Base-by-base conservation (phyloP, 2,329 filamentous ascomycete genomes). In the Cladosporium colombiae region DNA sequence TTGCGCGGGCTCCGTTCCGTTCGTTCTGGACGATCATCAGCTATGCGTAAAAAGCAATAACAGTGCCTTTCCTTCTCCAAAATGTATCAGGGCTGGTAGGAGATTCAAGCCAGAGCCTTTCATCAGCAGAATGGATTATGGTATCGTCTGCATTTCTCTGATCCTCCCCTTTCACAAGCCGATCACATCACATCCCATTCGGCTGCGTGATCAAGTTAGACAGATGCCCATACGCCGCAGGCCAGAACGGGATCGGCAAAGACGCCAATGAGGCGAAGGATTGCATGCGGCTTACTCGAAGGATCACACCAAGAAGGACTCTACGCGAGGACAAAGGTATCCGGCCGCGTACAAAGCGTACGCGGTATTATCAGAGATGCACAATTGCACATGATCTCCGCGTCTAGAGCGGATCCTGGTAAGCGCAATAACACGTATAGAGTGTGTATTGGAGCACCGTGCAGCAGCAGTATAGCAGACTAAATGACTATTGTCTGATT, bases 201-300 rank as follows among this genome's bases (percentile, higher is more conserved):
- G n/a, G 40, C n/a, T 46, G 40, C 40, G 21, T 11, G 10, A 13
- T 21, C n/a, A 46, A 21, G 3, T 21, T 13, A 4, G 40, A 46
- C 10, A 46, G 40, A 46, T 62, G 18, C 8, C 27, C n/a, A 2
- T 35, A 52, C 27, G 49, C 27, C 14, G 44, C 59, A 23, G 59
- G 35, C 56, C 13, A 59, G 56, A 59, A 27, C 59, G 18, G 14
- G 40, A 29, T 29, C 40, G 59, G 59, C 59, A 62, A 25, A 37
- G 44, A 46, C 23, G 49, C 13, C 29, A 62, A 35, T n/a, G 27
- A 11, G 5, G 44, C 44, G 31, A 53, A 62, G 59, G 31, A 52
- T 53, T 62, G 50, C 59, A 62, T 62, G 50, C 44, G 44, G 49
- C 58, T 35, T 10, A 53, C 14, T 11, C 29, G 59, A 52, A 52